Conservation (phyloP, 345 rosid species). For the Gossypium arboreum region DNA sequence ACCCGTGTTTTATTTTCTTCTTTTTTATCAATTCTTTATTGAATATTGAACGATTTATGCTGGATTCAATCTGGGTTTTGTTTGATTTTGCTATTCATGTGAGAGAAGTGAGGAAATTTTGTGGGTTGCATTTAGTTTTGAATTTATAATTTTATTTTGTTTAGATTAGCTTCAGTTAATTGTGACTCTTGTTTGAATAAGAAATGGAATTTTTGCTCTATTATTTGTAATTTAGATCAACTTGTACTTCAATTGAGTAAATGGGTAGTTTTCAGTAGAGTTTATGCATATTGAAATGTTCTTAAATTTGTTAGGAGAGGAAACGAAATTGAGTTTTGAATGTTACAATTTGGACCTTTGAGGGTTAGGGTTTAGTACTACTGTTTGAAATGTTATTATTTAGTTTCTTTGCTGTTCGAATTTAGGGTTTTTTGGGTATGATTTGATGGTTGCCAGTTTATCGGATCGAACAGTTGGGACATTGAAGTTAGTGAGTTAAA, state of each 20-base stretch:
- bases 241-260: conserved; percentile 9
- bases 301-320: not conserved
- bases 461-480: conserved; percentile 46
- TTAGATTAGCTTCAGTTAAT: not conserved
- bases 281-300: not conserved
- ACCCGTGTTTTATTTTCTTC: not conserved
- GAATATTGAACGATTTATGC: not conserved
- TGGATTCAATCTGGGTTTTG: not conserved
- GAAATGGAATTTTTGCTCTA: not conserved
- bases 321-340: not conserved
- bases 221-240: not conserved
- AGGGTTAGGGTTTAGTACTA: not conserved
- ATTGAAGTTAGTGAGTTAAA: conserved; percentile 72
- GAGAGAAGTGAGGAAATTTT: not conserved
- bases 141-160: not conserved
- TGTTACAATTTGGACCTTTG: not conserved
- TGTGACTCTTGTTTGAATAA: not conserved
- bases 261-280: not conserved
- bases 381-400: not conserved
- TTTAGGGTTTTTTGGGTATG: conserved; percentile 4
- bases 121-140: not conserved
- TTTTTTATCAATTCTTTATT: not conserved
- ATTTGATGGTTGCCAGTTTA: conserved; percentile 19
- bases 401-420: not conserved
- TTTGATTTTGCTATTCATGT: not conserved